Percentiles rank a stretch among this genome's conserved stretches.
phyloP scores from a whole-genome alignment of 306 rosid genomes.

The Prunus mongolica region DNA sequence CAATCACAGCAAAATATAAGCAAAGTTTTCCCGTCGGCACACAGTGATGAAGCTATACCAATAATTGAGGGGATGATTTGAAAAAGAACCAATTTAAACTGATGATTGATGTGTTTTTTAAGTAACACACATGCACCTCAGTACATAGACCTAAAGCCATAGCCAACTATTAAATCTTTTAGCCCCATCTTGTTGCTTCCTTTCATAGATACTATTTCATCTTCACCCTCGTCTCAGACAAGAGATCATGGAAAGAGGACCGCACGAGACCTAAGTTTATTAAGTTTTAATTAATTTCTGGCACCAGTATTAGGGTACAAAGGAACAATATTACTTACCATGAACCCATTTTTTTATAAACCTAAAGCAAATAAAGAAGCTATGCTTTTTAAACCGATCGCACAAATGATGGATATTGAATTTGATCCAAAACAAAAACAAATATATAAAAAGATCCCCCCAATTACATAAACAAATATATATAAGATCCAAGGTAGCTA shows the following conservation, averaged over 20 bases:
- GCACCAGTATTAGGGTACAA: conserved; percentile 28
- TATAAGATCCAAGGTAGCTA: background rate
- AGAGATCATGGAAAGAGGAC: conserved; percentile 24
- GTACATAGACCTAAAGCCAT: background rate
- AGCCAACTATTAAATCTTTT: background rate
- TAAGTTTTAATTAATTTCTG: conserved; percentile 7
- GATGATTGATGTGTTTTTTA: background rate
- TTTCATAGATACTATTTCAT: conserved; percentile 6
- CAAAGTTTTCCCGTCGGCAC: background rate
- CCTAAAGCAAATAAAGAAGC: conserved; percentile 21
- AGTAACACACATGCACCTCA: background rate
- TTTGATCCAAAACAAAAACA: background rate
- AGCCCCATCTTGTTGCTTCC: conserved; percentile 4
- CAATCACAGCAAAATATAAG: background rate
- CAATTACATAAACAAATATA: background rate
- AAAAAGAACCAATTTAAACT: background rate
- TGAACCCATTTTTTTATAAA: conserved; percentile 10
- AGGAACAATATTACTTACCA: background rate
- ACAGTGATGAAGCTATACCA: background rate
- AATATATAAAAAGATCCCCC: background rate
- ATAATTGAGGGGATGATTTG: background rate
- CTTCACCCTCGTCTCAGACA: conserved; percentile 41
- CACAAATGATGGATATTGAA: background rate
- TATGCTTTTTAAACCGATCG: conserved; percentile 14
- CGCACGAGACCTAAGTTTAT: conserved; percentile 15